Evolutionary conservation across 345 rosid species (phyloP), one percentile per base, ranked within the genome.

Genomic region (Gossypium sturtianum): DNA sequence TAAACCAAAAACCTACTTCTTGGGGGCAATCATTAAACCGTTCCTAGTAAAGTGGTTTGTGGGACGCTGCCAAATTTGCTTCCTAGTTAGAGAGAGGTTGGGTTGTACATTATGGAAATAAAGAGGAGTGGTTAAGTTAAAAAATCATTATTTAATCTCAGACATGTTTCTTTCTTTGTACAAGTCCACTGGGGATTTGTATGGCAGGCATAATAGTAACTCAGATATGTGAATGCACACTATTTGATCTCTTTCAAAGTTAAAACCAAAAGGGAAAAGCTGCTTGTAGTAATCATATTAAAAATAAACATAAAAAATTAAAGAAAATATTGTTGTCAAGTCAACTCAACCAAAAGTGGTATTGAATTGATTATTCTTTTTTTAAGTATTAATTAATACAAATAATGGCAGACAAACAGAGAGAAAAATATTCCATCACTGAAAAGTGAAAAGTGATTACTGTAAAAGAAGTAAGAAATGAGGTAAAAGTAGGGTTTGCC

Each of bases 401-500:
- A 54, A 62, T 78, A 77, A 75, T 78, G 84, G 85, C 83, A 65
- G 85, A 78, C 85, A 81, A 73, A 76, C 51, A 43, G 47, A 34
- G 16, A 23, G 63, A 12, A 22, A 23, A 12, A 59, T 63, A 63
- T 63, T 63, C 67, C 47, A 62, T 29, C 66, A 74, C 63, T 75
- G 68, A 8, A 53, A 56, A 70, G 77, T 58, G 59, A 54, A 54
- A 19, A 3, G 23, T 54, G 59, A 58, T 3, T 51, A 51, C 11
- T 22, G 23, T 22, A 23, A 11, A 58, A 12, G 34, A 22, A 58
- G 62, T 12, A 58, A 23, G 16, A 23, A 58, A 23, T 25, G 19
- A 43, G 58, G 71, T 60, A 68, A 77, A 72, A 71, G 72, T 9
- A 3, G 91, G 91, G 81, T 72, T 75, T 86, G 88, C 91, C 91